Base-by-base conservation (phyloP, 805 yeast genomes). In the Groenewaldozyma tartarivorans region DNA sequence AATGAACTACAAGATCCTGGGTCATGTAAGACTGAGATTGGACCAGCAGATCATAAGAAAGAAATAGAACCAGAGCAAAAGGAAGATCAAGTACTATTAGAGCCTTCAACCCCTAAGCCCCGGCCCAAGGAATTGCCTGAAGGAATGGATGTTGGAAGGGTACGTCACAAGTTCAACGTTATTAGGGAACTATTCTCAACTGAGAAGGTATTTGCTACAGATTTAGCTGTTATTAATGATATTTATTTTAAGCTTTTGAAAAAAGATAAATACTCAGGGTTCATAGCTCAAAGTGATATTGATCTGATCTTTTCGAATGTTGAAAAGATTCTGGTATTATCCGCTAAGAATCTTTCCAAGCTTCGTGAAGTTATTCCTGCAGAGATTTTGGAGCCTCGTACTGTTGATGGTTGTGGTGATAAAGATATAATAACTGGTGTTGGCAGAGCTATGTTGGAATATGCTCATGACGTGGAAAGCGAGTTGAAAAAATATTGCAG, bases 121-220 rank as follows among this genome's bases (percentile, higher is more conserved):
- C n/a, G n/a, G n/a, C n/a, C n/a, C n/a, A n/a, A n/a, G n/a, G n/a
- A n/a, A n/a, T 7, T 24, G 29, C 29, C 29, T 24, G 7, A 7
- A 9, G 7, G 11, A 9, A 13, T 13, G 7, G 29, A 24, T 13
- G 13, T 24, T 13, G 13, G 13, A 38, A 43, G 48, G 7, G 38
- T 45, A 18, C 38, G 43, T 31, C 49, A 39, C 32, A 51, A 57
- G 26, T 51, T 54, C 42, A 57, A 58, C 21, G 45, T 58, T 13
- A 52, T 63, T 24, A 51, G 61, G 6, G 70, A 66, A 43, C 52
- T 66, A 5, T 56, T 63, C 36, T 50, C 50, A 16, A 61, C 69
- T 9, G 71, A 66, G 42, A 44, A 52, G 13, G 48, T 49, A n/a
- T 66, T 61, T 42, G 53, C 62, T 6, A 52, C 52, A 13, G 70